These are phyloP conservation scores for Annulohypoxylon moriforme DNA, from an alignment of 495 filamentous ascomycete genomes.

Conservation along the genomic window DNA sequence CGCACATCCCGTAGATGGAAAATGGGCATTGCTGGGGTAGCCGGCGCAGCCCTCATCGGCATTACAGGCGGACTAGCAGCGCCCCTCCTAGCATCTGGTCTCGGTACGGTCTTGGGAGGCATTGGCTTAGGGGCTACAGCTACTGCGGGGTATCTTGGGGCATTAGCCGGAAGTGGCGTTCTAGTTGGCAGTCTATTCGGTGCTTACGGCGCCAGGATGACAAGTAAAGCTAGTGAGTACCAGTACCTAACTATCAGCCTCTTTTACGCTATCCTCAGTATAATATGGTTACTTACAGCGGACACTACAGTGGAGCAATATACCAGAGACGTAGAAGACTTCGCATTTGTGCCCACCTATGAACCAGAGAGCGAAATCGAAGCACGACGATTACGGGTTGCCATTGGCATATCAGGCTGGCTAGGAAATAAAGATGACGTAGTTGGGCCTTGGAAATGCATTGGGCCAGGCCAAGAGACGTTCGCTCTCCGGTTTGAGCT, in stretches of 20 bases:
- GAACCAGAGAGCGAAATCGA: conserved; percentile 51
- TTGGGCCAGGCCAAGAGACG: conserved; percentile 77
- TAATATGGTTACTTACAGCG: conserved; percentile 58
- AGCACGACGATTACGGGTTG: conserved; percentile 77
- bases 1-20: conserved; percentile 78
- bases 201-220: conserved; percentile 87
- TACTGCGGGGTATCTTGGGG: conserved; percentile 83
- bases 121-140: conserved; percentile 79
- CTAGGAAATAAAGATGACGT: conserved; percentile 77
- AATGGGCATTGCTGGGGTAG: conserved; percentile 77
- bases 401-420: conserved; percentile 89
- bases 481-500: conserved; percentile 91
- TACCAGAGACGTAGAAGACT: conserved; percentile 88
- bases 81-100: conserved; percentile 83
- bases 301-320: conserved; percentile 74
- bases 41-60: conserved; percentile 84
- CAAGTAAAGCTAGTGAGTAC: conserved; percentile 62
- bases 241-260: not conserved
- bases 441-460: conserved; percentile 78
- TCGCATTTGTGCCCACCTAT: conserved; percentile 83
- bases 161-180: conserved; percentile 79
- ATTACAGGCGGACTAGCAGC: conserved; percentile 86
- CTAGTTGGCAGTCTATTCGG: conserved; percentile 90
- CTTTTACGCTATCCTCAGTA: conserved; percentile 49
- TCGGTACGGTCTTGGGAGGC: conserved; percentile 85